Base-by-base conservation (phyloP, 257 asterid species). In the Echium plantagineum region DNA sequence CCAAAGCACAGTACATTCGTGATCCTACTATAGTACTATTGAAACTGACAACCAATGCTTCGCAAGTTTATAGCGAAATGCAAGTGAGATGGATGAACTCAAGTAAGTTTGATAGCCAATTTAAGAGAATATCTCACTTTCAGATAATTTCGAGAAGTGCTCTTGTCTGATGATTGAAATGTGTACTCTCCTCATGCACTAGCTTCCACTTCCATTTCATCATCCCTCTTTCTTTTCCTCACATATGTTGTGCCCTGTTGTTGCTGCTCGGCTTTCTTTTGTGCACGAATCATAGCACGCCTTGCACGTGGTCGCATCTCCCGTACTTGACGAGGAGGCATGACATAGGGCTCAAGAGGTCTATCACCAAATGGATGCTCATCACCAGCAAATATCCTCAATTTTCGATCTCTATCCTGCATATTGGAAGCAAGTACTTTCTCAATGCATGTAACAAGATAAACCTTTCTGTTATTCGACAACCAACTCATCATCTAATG, bases 331-430 rank as follows among this genome's bases (percentile, higher is more conserved):
- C 97, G 77, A 28, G 79, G 82, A 35, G 98, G 95, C 97, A 88
- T 91, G 71, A 65, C 74, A 54, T 78, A 84, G 22, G 83, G 74
- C 67, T 88, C 95, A 17, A 84, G 58, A 21, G 90, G 77, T 77
- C 83, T 80, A 66, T 91, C 97, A 60, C 79, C 83, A 74, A 91
- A 91, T 48, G 98, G 94, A 73, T 88, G 98, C 74, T 85, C 95
- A 30, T 74, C 63, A 22, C 77, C 90, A 38, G 86, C 77, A 81
- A 91, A 91, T 75, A 91, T 91, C 80, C 97, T 84, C 78, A 91
- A 70, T 74, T 91, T 91, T 51, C 88, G 74, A 74, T 88, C 98
- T 68, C 97, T 69, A 30, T 91, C 97, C 97, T 91, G 73, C 53
- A 79, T 52, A 67, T 22, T 20, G 51, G 55, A 65, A 38, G 32